phyloP scores from a whole-genome alignment of 2,329 filamentous ascomycete genomes.

The Epichloe scottii region DNA sequence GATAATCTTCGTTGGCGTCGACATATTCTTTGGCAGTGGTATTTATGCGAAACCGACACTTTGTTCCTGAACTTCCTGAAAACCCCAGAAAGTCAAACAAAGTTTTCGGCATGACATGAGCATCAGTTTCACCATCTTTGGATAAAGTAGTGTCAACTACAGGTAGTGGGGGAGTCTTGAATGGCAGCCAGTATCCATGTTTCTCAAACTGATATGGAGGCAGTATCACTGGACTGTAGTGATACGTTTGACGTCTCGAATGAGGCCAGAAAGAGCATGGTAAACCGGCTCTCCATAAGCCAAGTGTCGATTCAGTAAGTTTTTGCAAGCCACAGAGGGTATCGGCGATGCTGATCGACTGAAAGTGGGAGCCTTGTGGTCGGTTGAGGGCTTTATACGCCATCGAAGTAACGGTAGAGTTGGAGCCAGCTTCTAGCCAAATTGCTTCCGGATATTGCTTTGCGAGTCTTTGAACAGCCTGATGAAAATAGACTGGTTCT shows the following conservation, averaged over 20 bases:
- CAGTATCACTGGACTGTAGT: slow-evolving; percentile 15
- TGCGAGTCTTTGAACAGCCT: slow-evolving; percentile 27
- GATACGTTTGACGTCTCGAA: slow-evolving; percentile 13
- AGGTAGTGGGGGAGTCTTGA: slow-evolving; percentile 1
- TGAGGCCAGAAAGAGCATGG: slow-evolving; percentile 25
- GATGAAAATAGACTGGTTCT: slow-evolving; percentile 30
- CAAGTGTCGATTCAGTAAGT: slow-evolving; percentile 15
- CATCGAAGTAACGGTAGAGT: slow-evolving; percentile 23
- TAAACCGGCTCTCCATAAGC: slow-evolving; percentile 28
- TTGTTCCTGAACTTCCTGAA: too few relatives aligned
- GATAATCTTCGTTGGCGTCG: too few relatives aligned
- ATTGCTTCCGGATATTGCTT: slow-evolving; percentile 19
- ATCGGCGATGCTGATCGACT: slow-evolving; percentile 1
- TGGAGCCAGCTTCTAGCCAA: slow-evolving; percentile 27
- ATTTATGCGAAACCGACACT: too few relatives aligned
- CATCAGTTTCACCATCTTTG: too few relatives aligned
- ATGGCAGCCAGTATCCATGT: slow-evolving; percentile 24
- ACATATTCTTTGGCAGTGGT: too few relatives aligned
- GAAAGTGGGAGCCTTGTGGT: neutral
- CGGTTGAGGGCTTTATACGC: slow-evolving; percentile 15
- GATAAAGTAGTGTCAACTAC: too few relatives aligned
- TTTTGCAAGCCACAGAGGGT: neutral
- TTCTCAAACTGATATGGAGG: slow-evolving; percentile 33
- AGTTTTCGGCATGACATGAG: too few relatives aligned
- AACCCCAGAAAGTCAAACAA: too few relatives aligned